These are phyloP conservation scores for Schizochytrium sp. DNA, from an alignment of 108 stramenopile genomes.

Conservation along the genomic window DNA sequence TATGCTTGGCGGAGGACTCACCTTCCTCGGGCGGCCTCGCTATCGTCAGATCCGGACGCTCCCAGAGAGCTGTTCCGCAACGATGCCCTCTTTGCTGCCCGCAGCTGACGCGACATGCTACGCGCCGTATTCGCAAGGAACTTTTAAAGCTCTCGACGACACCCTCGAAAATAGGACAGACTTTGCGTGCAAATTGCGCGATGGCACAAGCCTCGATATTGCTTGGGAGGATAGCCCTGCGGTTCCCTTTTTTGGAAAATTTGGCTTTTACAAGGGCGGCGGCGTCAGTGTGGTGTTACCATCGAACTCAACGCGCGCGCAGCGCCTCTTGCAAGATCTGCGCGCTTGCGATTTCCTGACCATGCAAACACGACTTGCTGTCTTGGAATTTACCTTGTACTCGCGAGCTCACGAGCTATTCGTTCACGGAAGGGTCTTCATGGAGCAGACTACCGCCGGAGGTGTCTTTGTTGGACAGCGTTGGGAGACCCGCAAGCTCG, in stretches of 20 bases:
- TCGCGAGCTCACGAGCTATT: neutral
- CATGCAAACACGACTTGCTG: neutral
- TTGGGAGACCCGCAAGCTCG: neutral
- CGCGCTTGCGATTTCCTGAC: neutral
- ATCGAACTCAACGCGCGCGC: neutral
- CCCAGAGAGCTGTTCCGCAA: neutral
- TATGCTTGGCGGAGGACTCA: neutral
- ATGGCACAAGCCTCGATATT: neutral
- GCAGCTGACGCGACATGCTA: neutral
- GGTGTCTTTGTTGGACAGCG: neutral
- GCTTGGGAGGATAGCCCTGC: neutral
- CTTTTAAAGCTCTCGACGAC: neutral
- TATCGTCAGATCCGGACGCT: neutral
- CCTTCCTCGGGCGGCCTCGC: neutral
- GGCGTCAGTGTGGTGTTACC: neutral
- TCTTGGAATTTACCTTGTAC: neutral
- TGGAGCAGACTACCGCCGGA: neutral
- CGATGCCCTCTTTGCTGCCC: neutral
- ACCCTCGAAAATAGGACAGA: neutral
- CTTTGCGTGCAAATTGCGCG: neutral
- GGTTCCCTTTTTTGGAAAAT: neutral
- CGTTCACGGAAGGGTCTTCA: neutral
- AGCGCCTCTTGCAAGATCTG: neutral
- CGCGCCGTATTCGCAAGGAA: neutral
- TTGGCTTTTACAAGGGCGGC: neutral